Evolutionary conservation across 1,139 yeast species (phyloP), one percentile per base, ranked within the genome.

Genomic region (Candida mesenterica): DNA sequence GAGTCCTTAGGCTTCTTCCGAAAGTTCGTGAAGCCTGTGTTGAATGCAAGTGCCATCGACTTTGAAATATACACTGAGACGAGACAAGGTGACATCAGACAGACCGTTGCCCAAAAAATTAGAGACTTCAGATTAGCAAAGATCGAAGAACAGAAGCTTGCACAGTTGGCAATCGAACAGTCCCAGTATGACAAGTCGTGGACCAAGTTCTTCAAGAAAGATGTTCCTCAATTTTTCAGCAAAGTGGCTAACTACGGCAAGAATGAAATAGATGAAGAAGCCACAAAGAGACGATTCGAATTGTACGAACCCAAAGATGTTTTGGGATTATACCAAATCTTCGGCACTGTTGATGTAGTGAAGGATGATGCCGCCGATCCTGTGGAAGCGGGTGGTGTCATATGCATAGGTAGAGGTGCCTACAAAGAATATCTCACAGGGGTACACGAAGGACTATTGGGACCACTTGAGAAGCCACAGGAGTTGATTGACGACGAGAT

Each of bases 401-500:
- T 94, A 16, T 87, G 97, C 57, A 66, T 94, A 22, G 99, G 99
- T 3, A 74, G 99, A 55, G 98, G 98, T 39, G 92, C 97, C 0
- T 92, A 78, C 59, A 92, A 90, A 58, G 99, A 94, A 65, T 94
- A 87, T 55, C 59, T 94, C 38, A 75, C 77, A 34, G 99, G 98
- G 5, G 59, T 94, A 7, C 97, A 92, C 52, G 98, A 94, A 62
- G 99, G 98, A 6, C 72, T 94, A 55, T 63, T 94, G 34, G 98
- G 98, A 0, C 97, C 97, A 2, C 65, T 90, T 41, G 89, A 82
- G 19, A 72, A 73, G 38, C 94, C 95, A 2, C 59, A 55, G 35
- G 54, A 42, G 31, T 43, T 51, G 18, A 39, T 49, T 17, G 64
- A 58, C 18, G 65, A 59, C 16, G 71, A 63, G 16, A 59, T 55